Conservation (phyloP, 202 grass and related monocot species). For the Digitaria exilis region DNA sequence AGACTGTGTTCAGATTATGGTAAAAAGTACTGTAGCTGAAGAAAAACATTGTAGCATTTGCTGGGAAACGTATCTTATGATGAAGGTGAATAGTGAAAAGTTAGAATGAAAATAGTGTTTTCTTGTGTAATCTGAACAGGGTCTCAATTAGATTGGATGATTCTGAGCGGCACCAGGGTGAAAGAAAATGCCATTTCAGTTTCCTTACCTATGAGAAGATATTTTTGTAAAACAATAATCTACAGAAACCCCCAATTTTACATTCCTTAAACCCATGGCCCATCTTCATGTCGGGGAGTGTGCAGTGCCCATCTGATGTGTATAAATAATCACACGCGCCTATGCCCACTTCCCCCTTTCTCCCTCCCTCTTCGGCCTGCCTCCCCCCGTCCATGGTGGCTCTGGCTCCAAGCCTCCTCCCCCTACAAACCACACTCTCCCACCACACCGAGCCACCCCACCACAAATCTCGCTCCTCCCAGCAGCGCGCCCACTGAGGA, state of each 20-base stretch:
- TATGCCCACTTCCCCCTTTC: background rate
- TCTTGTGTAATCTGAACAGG: too few species aligned
- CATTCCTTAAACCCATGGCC: background rate
- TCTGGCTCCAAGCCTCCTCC: conserved; percentile 3
- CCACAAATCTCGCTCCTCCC: background rate
- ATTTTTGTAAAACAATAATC: background rate
- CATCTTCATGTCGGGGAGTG: conserved; percentile 2
- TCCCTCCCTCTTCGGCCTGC: conserved; percentile 32
- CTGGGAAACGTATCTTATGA: too few species aligned
- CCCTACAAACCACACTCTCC: background rate
- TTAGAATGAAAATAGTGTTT: too few species aligned
- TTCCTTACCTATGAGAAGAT: background rate
- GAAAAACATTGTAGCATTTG: too few species aligned
- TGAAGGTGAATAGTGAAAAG: too few species aligned
- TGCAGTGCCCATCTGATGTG: conserved; percentile 40
- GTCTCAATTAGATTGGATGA: too few species aligned
- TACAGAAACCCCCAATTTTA: background rate
- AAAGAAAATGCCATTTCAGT: background rate
- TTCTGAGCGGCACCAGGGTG: background rate
- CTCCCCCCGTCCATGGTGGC: background rate
- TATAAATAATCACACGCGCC: conserved; percentile 59
- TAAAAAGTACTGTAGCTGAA: too few species aligned
- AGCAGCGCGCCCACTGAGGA: background rate
- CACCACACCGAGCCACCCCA: background rate
- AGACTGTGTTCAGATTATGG: too few species aligned